Evolutionary conservation across 306 rosid genomes (phyloP), one percentile per base, ranked within the genome.

Genomic region (Chamaecrista fasciculata): DNA sequence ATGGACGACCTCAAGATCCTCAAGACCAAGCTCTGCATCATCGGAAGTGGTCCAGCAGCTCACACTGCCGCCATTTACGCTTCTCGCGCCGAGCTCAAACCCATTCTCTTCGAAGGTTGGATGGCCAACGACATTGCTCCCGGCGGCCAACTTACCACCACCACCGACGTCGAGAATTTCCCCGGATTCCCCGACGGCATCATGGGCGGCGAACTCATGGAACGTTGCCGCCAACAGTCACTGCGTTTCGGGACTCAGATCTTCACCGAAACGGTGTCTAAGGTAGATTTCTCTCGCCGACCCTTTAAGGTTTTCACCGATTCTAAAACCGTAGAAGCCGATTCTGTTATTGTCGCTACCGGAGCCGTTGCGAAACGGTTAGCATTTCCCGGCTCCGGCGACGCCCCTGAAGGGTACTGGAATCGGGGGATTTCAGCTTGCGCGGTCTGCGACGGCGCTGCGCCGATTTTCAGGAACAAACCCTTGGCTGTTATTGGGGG

Each of bases 31-130:
- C 69, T 92, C 34, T 89, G 98, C 82, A 87, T 89, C 65, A 90
- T 89, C 63, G 96, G 96, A 25, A 89, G 96, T 58, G 96, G 96
- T 8, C 98, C 96, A 0, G 96, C 96, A 6, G 96, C 87, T 28
- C 96, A 89, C 73, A 86, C 98, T 1, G 91, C 93, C n/a, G 96
- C 98, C 57, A 86, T 92, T 0, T 92, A 92, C 60, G 89, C 96
- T 0, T 84, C 91, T 2, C 84, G 96, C 2, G 98, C 96, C 1
- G 96, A 87, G 80, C 86, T 93, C 23, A 85, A 79, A 55, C 96
- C 98, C 19, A 62, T 90, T 4, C 85, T 93, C 16, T 93, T 93
- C 37, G 97, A 93, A 78, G 96, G 96, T 0, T 90, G 91, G 89
- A 92, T 89, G 96, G 98, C 95, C 57, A 90, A 90, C 67, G 90